Evolutionary conservation across 768 basidiomycete genomes (phyloP), one percentile per base, ranked within the genome.

Genomic region (Brasilioporus rufonigricans): DNA sequence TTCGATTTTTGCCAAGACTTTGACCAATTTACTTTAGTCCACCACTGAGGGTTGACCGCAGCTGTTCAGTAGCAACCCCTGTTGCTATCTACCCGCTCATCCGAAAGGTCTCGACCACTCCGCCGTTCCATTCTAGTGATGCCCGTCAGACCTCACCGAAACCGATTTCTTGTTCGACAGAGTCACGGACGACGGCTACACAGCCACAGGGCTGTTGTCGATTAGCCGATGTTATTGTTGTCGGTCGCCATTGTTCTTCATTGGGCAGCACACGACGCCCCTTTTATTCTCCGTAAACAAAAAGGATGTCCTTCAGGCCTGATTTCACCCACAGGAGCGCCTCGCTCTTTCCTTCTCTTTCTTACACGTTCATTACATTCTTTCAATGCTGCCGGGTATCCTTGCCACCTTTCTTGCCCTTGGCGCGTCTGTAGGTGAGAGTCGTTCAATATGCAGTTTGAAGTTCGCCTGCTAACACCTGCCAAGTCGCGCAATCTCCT

Each of bases 401-500:
- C 61, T 78, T 61, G 60, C 72, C 50, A 41, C 69, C 59, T 61
- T 69, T 29, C 65, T 77, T 51, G 60, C 71, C 61, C 65, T 74
- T 55, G 67, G 70, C 70, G 67, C 73, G 60, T 72, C 71, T 58
- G 71, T 65, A 48, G 76, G 76, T 77, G 58, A 68, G 74, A 40
- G 32, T 8, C 11, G 16, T 50, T n/a, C 44, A 27, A 19, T 2
- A 5, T 44, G 7, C 29, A 23, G 4, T 16, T 21, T 31, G 14
- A 16, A 6, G 53, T 44, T 9, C 16, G 23, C 29, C 27, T 18
- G 32, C 51, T 62, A 4, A 63, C 40, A 29, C 12, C 27, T 4
- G 35, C 33, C 50, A 29, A 84, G 81, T 76, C 66, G 84, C 85
- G 55, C 83, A 85, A 69, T 76, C 79, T 61, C 69, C 75, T 55